Evolutionary conservation across 2,329 filamentous ascomycete species (phyloP).

Genomic region (Zymoseptoria tritici): DNA sequence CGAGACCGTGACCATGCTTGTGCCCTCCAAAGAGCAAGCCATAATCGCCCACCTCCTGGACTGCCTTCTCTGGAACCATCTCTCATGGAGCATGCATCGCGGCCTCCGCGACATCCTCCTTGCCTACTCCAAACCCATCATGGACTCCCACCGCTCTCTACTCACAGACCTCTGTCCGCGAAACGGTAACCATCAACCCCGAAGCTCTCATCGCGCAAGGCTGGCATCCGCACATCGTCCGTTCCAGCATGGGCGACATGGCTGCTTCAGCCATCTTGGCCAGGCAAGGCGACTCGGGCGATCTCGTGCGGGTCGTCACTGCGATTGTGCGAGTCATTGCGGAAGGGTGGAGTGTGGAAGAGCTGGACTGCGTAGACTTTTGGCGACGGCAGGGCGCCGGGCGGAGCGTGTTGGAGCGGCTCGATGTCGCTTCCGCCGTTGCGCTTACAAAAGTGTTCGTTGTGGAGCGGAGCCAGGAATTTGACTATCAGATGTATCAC

Average conservation of each 20-base stretch:
- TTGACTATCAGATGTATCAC: slow-evolving; percentile 1
- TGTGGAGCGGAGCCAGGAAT: neutral
- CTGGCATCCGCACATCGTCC: neutral
- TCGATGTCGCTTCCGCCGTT: neutral
- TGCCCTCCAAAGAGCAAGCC: neutral
- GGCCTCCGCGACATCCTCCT: neutral
- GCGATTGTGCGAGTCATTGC: neutral
- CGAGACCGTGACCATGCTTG: neutral
- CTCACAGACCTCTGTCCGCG: neutral
- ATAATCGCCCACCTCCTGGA: neutral
- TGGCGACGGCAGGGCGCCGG: neutral
- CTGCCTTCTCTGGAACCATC: neutral
- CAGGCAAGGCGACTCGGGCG: neutral
- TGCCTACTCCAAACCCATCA: neutral
- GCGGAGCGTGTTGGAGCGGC: neutral
- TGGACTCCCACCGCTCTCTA: neutral
- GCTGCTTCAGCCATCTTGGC: neutral
- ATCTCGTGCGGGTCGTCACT: neutral
- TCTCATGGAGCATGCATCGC: slow-evolving; percentile 1
- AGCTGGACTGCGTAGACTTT: neutral
- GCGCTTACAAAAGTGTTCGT: slow-evolving; percentile 1
- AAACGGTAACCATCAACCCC: neutral
- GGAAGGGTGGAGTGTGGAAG: neutral
- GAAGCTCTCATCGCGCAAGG: neutral
- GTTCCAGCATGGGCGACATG: slow-evolving; percentile 1